phyloP scores from a whole-genome alignment of 768 basidiomycete species.

The Dioszegia hungarica region DNA sequence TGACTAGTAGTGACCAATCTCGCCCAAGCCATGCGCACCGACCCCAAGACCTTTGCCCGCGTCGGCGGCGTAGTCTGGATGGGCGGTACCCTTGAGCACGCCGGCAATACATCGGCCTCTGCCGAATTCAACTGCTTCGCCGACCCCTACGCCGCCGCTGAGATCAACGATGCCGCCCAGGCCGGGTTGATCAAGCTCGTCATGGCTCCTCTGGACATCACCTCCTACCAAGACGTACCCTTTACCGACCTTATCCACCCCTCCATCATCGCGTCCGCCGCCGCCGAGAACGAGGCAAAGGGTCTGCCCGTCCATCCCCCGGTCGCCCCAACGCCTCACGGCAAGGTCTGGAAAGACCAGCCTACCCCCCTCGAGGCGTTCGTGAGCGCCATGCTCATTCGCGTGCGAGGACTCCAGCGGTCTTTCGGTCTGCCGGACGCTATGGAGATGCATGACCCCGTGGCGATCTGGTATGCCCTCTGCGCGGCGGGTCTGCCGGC shows the following conservation, averaged over 20 bases:
- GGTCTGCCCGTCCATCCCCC: not conserved
- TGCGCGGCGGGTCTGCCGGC: slow-evolving; percentile 46
- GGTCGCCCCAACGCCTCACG: not conserved
- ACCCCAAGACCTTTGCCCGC: slow-evolving; percentile 57
- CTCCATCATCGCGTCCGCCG: slow-evolving; percentile 7
- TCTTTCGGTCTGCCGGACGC: slow-evolving; percentile 68
- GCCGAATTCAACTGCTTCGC: slow-evolving; percentile 82
- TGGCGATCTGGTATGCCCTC: slow-evolving; percentile 81
- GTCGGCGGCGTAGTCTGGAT: slow-evolving; percentile 69
- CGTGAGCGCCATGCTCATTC: slow-evolving; percentile 71
- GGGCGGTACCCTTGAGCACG: slow-evolving; percentile 90
- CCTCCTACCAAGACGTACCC: slow-evolving; percentile 70
- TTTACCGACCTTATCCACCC: slow-evolving; percentile 63
- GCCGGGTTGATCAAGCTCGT: slow-evolving; percentile 33
- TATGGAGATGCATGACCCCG: slow-evolving; percentile 86
- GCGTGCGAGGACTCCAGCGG: slow-evolving; percentile 71
- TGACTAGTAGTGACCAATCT: slow-evolving; percentile 67
- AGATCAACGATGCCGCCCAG: slow-evolving; percentile 59
- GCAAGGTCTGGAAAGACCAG: not conserved
- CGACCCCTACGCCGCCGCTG: slow-evolving; percentile 75
- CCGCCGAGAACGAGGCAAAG: not conserved
- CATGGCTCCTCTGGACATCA: slow-evolving; percentile 74
- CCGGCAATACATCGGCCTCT: slow-evolving; percentile 74
- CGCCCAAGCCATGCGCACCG: slow-evolving; percentile 59
- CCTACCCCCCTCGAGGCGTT: slow-evolving; percentile 55